Evolutionary conservation across 208 protist genomes (phyloP).

Genomic region (Leishmania amazonensis): DNA sequence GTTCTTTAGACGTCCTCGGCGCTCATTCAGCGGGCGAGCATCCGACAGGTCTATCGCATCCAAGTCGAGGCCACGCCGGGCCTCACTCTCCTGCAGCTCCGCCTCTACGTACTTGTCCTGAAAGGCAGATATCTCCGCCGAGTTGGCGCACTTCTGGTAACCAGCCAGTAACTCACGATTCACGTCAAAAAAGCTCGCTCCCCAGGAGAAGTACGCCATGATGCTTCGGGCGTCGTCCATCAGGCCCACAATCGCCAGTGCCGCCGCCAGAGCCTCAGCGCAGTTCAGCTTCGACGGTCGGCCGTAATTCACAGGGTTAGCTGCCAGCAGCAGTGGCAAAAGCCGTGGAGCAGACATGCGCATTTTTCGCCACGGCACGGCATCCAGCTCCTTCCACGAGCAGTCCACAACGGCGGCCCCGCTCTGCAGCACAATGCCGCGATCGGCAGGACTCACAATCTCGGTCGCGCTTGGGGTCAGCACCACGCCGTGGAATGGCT

Average conservation of each 20-base stretch:
- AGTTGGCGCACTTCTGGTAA: conserved; percentile 62
- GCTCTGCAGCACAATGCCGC: conserved; percentile 73
- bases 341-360: conserved; percentile 85
- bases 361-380: conserved; percentile 96
- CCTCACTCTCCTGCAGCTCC: conserved; percentile 44
- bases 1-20: conserved; percentile 50
- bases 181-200: conserved; percentile 95
- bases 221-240: conserved; percentile 91
- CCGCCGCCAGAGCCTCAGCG: conserved; percentile 96
- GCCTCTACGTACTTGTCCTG: conserved; percentile 61
- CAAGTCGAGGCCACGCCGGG: conserved; percentile 52
- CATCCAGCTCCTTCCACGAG: conserved; percentile 97
- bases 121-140: conserved; percentile 64
- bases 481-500: conserved; percentile 95
- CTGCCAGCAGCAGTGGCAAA: conserved; percentile 98
- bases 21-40: conserved; percentile 54
- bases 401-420: conserved; percentile 99
- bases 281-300: conserved; percentile 97
- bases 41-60: conserved; percentile 56
- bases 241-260: conserved; percentile 95
- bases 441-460: conserved; percentile 95
- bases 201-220: conserved; percentile 97
- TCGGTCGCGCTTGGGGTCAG: conserved; percentile 94
- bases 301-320: conserved; percentile 99
- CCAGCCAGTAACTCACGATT: conserved; percentile 94